Base-by-base conservation (phyloP, 352 stramenopile species). In the Pythium sp. region DNA sequence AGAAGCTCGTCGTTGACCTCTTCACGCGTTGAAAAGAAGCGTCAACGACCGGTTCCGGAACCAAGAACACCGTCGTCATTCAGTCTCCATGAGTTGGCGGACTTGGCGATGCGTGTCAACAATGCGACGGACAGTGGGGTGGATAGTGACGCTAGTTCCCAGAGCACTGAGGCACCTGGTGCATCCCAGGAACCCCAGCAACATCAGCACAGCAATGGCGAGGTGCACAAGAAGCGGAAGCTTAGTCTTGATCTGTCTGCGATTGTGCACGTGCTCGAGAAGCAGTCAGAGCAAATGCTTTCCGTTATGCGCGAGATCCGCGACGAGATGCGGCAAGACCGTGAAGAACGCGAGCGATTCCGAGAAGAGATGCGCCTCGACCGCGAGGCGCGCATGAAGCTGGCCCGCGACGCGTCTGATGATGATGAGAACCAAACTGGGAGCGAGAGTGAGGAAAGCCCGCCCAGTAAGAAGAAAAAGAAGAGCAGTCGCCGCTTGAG, bases 71-170 rank as follows among this genome's bases (percentile, higher is more conserved):
- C 49, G 6, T 34, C 62, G 18, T 20, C 53, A 0, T 68, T 61
- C 53, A 62, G 53, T 56, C 53, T 68, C 5, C 62, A 68, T 14
- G 62, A 68, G 3, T n/a, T 68, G 4, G 62, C 62, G 3, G 62
- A 68, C 18, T 26, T 68, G 49, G 62, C 62, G 5, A 62, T 51
- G 53, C 62, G 62, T 43, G 62, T 68, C 18, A 62, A 68, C 62
- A 41, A 67, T 8, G 34, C 56, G 20, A 15, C 18, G 8, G 49
- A 58, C 15, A 47, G n/a, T 34, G 38, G 14, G 11, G 15, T 18
- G 5, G 38, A 57, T 5, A 60, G 28, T 38, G 55, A 60, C 26
- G 8, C 28, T 41, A 28, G 7, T 20, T 24, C 15, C 26, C 47
- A 34, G 0, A 18, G 43, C 8, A 26, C 30, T n/a, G 26, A 36